Conservation (phyloP, 495 filamentous ascomycete species). For the Penicillium taxi region DNA sequence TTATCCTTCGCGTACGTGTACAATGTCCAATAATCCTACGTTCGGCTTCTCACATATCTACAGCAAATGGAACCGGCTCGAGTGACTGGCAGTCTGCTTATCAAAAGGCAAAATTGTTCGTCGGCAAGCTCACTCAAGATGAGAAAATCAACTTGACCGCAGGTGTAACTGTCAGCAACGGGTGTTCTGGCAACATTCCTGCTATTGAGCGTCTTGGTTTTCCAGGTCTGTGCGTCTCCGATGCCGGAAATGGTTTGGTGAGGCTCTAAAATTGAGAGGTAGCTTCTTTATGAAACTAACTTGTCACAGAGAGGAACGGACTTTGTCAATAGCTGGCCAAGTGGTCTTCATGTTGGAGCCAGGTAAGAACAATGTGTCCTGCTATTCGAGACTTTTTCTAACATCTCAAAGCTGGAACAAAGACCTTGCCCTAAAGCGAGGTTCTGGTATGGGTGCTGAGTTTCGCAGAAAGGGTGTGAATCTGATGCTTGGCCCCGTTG, state of each 20-base stretch:
- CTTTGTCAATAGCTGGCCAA: constrained; percentile 49
- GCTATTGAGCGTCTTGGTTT: constrained; percentile 47
- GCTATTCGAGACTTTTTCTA: not conserved
- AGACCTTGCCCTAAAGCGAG: constrained; percentile 41
- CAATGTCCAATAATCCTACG: not conserved
- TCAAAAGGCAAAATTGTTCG: constrained; percentile 44
- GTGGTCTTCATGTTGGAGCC: constrained; percentile 49
- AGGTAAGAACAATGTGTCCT: constrained; percentile 9
- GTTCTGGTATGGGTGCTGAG: constrained; percentile 46
- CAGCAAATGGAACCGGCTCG: constrained; percentile 38
- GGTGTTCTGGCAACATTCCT: constrained; percentile 50
- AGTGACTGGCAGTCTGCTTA: constrained; percentile 47
- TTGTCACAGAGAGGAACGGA: constrained; percentile 41
- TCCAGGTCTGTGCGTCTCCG: constrained; percentile 53
- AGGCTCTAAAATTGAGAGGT: not conserved
- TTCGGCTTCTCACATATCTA: not conserved
- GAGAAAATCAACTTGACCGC: constrained; percentile 51
- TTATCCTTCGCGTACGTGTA: constrained; percentile 43
- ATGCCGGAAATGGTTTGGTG: constrained; percentile 54
- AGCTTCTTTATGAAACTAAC: not conserved
- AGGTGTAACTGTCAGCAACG: constrained; percentile 46
- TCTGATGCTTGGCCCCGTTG: constrained; percentile 52
- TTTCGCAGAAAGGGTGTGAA: constrained; percentile 50
- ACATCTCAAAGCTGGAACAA: constrained; percentile 8
- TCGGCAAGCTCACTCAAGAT: constrained; percentile 48